Conservation (phyloP, 306 rosid genomes). For the Cicer chorassanicum region DNA sequence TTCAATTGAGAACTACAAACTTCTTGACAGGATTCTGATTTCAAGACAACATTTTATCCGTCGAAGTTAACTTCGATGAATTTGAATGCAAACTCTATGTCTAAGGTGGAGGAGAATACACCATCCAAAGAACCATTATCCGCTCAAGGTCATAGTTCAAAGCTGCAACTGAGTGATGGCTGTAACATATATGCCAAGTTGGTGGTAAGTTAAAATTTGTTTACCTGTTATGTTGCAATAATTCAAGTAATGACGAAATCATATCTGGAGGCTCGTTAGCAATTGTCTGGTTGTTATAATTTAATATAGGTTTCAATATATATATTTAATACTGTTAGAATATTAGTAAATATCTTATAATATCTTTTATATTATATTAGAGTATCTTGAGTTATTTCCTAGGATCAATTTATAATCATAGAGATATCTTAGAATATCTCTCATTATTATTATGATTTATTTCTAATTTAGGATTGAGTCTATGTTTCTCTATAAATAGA, state of each 20-base stretch:
- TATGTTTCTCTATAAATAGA: too few species aligned
- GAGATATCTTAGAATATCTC: too few species aligned
- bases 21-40: constrained; percentile 67
- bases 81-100: constrained; percentile 53
- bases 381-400: too few species aligned
- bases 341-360: too few species aligned
- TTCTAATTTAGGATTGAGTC: too few species aligned
- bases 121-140: constrained; percentile 48
- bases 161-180: constrained; percentile 85
- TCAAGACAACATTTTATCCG: constrained; percentile 69
- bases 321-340: too few species aligned
- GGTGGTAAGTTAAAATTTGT: constrained; percentile 69
- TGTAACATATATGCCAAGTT: constrained; percentile 76
- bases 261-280: constrained; percentile 32
- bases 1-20: constrained; percentile 46
- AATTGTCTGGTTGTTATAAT: constrained; percentile 29
- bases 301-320: not conserved
- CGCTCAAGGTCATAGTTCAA: constrained; percentile 60
- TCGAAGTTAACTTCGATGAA: constrained; percentile 66
- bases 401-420: too few species aligned
- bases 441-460: too few species aligned
- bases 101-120: constrained; percentile 48
- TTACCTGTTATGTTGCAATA: constrained; percentile 26
- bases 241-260: not conserved
- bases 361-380: too few species aligned